These are phyloP conservation scores for Microdochium paspali DNA, from an alignment of 2,329 filamentous ascomycete species.

Conservation along the genomic window DNA sequence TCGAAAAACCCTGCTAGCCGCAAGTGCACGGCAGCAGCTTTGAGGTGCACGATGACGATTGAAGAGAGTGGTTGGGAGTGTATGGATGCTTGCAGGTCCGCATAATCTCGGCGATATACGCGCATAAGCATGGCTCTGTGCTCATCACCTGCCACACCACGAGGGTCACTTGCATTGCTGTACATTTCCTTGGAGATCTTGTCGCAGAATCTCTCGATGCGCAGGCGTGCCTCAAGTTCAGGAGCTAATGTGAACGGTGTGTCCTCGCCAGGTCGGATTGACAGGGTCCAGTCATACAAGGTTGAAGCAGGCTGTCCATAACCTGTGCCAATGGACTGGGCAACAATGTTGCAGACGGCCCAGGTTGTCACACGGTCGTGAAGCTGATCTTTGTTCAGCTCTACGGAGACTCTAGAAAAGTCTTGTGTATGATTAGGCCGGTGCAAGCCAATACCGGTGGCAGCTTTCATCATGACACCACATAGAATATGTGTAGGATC, in stretches of 20 bases:
- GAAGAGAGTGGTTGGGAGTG: slow-evolving; percentile 48
- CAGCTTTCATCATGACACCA: slow-evolving; percentile 80
- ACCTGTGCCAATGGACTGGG: slow-evolving; percentile 72
- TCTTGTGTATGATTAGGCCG: slow-evolving; percentile 75
- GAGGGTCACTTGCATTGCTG: slow-evolving; percentile 64
- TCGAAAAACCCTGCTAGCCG: slow-evolving; percentile 76
- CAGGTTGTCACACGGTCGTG: slow-evolving; percentile 72
- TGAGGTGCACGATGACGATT: slow-evolving; percentile 56
- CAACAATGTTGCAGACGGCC: slow-evolving; percentile 79
- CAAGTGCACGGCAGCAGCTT: slow-evolving; percentile 65
- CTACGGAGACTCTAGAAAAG: slow-evolving; percentile 66
- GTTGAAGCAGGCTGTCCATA: slow-evolving; percentile 75
- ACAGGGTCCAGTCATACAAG: slow-evolving; percentile 66
- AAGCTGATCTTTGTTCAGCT: slow-evolving; percentile 70
- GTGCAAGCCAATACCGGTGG: slow-evolving; percentile 74
- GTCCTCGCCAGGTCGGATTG: slow-evolving; percentile 48
- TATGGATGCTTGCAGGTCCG: slow-evolving; percentile 52
- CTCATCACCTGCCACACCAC: slow-evolving; percentile 59
- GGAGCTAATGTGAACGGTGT: slow-evolving; percentile 48
- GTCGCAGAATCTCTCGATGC: slow-evolving; percentile 67
- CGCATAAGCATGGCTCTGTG: slow-evolving; percentile 57
- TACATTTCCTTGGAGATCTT: slow-evolving; percentile 74
- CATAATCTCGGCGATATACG: slow-evolving; percentile 55
- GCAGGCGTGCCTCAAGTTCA: slow-evolving; percentile 58
- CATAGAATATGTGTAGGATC: slow-evolving; percentile 76